Conservation (phyloP, 2,329 filamentous ascomycete genomes). For the Paracamarosporium sp. region DNA sequence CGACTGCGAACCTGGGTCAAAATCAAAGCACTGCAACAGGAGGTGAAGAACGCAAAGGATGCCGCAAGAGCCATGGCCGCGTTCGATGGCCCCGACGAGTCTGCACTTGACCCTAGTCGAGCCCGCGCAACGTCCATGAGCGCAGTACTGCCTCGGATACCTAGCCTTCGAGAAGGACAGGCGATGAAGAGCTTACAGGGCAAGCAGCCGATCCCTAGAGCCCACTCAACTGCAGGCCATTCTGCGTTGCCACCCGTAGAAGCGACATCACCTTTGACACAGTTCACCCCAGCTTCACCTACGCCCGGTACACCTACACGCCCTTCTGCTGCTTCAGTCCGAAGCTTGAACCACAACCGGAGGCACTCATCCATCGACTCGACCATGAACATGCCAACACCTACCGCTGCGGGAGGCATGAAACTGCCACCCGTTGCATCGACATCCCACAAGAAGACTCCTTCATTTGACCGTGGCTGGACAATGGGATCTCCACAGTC, state of each 20-base stretch:
- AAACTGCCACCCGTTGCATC: constrained; percentile 28
- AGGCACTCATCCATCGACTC: constrained; percentile 89
- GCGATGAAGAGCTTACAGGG: constrained; percentile 30
- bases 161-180: constrained; percentile 43
- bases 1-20: constrained; percentile 96
- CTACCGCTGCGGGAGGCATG: constrained; percentile 22
- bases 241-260: constrained; percentile 38
- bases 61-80: constrained; percentile 45
- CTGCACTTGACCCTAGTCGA: constrained; percentile 52
- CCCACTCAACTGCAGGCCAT: constrained; percentile 40
- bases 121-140: constrained; percentile 54
- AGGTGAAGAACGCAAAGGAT: constrained; percentile 68
- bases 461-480: constrained; percentile 67
- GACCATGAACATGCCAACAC: constrained; percentile 47
- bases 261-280: constrained; percentile 52
- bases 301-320: constrained; percentile 52
- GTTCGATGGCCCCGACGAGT: constrained; percentile 50
- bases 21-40: constrained; percentile 89
- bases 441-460: constrained; percentile 57
- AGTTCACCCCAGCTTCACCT: constrained; percentile 51
- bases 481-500: constrained; percentile 54
- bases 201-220: constrained; percentile 37
- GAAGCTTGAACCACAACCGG: constrained; percentile 82
- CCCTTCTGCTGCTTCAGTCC: constrained; percentile 81
- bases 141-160: constrained; percentile 47